These are phyloP conservation scores for Themeda triandra DNA, from an alignment of 176 grass and related monocot species.

Conservation along the genomic window DNA sequence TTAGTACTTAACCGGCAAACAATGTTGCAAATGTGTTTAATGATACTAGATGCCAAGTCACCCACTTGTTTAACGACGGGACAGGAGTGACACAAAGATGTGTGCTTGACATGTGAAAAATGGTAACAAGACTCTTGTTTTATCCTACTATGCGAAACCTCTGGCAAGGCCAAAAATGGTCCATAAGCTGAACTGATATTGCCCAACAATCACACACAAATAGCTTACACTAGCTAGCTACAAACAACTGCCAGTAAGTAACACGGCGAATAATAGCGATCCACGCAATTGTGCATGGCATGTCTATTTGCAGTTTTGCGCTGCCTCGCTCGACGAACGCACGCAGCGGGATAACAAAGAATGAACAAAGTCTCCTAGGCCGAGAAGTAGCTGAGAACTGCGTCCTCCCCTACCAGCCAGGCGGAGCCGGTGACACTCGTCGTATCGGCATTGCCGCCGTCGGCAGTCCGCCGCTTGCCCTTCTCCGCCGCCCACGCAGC, in stretches of 20 bases:
- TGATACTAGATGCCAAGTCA: no score
- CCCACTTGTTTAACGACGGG: no score
- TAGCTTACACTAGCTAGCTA: neutral
- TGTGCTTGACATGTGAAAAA: no score
- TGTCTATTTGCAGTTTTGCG: neutral
- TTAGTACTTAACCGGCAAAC: no score
- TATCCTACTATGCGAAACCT: no score
- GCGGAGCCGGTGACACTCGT: neutral
- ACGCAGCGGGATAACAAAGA: neutral
- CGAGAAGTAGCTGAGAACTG: conserved; percentile 32
- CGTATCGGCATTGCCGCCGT: neutral
- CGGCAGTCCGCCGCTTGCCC: neutral
- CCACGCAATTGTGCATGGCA: neutral
- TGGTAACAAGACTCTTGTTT: no score
- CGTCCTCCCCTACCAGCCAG: conserved; percentile 5
- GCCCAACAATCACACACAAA: neutral
- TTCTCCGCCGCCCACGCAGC: neutral
- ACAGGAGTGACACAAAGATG: no score
- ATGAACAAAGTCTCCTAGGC: neutral
- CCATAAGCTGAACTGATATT: neutral
- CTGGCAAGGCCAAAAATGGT: neutral
- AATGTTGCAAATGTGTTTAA: no score
- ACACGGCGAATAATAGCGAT: neutral
- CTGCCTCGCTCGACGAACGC: neutral
- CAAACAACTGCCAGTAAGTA: neutral